phyloP scores from a whole-genome alignment of 495 filamentous ascomycete genomes.

The Xylaria bambusicola region DNA sequence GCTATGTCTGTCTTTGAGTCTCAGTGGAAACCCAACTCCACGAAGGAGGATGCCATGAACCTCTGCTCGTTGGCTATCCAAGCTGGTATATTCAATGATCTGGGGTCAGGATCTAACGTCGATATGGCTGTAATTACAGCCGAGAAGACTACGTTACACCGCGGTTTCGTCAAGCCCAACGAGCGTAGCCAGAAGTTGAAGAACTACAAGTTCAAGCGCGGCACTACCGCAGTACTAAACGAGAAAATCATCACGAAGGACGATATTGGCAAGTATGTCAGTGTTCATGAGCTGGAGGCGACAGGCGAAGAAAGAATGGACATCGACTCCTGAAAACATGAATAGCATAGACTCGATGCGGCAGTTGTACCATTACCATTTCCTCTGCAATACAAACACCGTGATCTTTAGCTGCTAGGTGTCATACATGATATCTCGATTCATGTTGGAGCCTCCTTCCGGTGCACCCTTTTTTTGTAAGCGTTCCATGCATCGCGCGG shows the following conservation, averaged over 20 bases:
- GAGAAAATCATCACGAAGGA: slow-evolving; percentile 91
- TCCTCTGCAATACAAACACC: slow-evolving; percentile 17
- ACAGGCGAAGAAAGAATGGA: slow-evolving; percentile 90
- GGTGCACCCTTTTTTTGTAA: too few relatives aligned
- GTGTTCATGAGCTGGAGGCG: slow-evolving; percentile 76
- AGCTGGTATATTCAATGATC: slow-evolving; percentile 98
- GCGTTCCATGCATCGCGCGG: background rate
- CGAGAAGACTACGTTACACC: slow-evolving; percentile 88
- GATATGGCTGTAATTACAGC: slow-evolving; percentile 92
- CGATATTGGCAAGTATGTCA: slow-evolving; percentile 93
- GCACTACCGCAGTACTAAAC: slow-evolving; percentile 90
- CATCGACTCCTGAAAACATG: slow-evolving; percentile 65
- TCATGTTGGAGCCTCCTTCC: too few relatives aligned
- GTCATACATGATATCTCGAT: background rate
- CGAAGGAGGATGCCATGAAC: slow-evolving; percentile 76
- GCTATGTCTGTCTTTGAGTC: slow-evolving; percentile 99
- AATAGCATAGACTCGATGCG: slow-evolving; percentile 8
- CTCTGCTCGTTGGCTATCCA: slow-evolving; percentile 87
- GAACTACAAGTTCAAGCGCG: slow-evolving; percentile 85
- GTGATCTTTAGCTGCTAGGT: background rate
- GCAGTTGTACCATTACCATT: slow-evolving; percentile 15
- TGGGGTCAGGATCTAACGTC: slow-evolving; percentile 96
- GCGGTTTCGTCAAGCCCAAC: slow-evolving; percentile 91
- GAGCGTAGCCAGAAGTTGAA: slow-evolving; percentile 86
- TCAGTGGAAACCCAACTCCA: slow-evolving; percentile 81